A percentile compares a stretch with the other conserved stretches of the same genome.
These are phyloP conservation scores for Trifolium subterraneum DNA, from an alignment of 306 rosid genomes.

Conservation along the genomic window DNA sequence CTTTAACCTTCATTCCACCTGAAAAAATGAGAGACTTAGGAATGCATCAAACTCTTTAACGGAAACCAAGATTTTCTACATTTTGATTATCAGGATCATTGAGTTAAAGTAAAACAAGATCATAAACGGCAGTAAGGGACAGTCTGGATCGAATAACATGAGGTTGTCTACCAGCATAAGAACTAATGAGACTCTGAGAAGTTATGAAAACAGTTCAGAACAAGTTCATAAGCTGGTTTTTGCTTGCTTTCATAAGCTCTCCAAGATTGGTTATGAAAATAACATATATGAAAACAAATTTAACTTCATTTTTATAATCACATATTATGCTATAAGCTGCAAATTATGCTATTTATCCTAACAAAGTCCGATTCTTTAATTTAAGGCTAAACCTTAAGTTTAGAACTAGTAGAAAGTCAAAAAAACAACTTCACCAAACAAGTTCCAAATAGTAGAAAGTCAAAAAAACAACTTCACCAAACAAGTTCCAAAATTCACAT, in stretches of 20 bases:
- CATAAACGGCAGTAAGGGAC: neutral
- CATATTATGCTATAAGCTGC: neutral
- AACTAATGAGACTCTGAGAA: neutral
- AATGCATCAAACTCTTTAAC: neutral
- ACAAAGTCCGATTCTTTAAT: neutral
- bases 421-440: neutral
- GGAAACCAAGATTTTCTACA: neutral
- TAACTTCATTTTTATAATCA: too few relatives aligned
- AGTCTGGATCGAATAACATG: neutral
- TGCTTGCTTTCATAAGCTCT: neutral
- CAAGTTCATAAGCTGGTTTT: neutral
- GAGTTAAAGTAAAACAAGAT: neutral
- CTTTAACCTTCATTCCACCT: conserved; percentile 96
- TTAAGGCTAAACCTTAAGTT: neutral
- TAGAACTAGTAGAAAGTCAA: neutral
- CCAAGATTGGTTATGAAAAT: neutral
- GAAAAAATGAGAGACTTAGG: neutral
- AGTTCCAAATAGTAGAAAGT: neutral
- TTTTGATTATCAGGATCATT: neutral
- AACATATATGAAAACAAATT: neutral
- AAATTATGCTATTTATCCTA: neutral
- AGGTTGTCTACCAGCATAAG: neutral
- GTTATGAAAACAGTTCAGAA: too few relatives aligned
- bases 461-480: neutral
- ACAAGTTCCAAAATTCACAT: neutral